Evolutionary conservation across 2,329 filamentous ascomycete genomes (phyloP).

Genomic region (Fusarium foetens): DNA sequence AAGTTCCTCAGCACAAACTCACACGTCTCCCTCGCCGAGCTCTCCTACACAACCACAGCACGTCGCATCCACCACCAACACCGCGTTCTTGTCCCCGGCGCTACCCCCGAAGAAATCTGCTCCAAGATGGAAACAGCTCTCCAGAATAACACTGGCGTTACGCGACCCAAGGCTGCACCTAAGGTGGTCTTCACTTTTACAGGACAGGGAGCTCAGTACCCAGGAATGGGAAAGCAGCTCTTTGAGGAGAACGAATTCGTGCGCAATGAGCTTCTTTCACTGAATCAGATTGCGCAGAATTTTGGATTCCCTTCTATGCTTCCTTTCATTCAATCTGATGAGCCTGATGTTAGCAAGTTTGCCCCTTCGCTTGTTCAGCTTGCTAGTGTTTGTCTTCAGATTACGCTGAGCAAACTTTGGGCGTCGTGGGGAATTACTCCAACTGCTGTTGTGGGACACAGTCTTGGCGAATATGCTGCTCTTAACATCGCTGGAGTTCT

Average conservation of each 20-base stretch:
- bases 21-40: constrained; percentile 53
- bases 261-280: constrained; percentile 45
- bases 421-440: constrained; percentile 52
- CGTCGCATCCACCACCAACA: constrained; percentile 51
- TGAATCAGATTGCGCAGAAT: constrained; percentile 45
- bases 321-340: constrained; percentile 17
- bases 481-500: constrained; percentile 71
- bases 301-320: constrained; percentile 53
- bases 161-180: constrained; percentile 20
- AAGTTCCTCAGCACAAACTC: constrained; percentile 38
- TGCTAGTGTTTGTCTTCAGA: constrained; percentile 52
- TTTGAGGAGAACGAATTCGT: constrained; percentile 48
- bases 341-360: constrained; percentile 27
- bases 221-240: constrained; percentile 49
- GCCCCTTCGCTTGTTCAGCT: constrained; percentile 50
- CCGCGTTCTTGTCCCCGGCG: constrained; percentile 53
- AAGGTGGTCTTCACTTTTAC: constrained; percentile 55
- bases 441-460: constrained; percentile 60
- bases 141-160: constrained; percentile 8
- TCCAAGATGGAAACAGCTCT: constrained; percentile 20
- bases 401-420: constrained; percentile 57
- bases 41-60: constrained; percentile 58
- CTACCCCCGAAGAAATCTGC: background rate
- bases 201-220: constrained; percentile 54
- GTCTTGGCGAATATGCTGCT: constrained; percentile 53